These are phyloP conservation scores for Stylosanthes scabra DNA, from an alignment of 331 rosid species.

Conservation along the genomic window DNA sequence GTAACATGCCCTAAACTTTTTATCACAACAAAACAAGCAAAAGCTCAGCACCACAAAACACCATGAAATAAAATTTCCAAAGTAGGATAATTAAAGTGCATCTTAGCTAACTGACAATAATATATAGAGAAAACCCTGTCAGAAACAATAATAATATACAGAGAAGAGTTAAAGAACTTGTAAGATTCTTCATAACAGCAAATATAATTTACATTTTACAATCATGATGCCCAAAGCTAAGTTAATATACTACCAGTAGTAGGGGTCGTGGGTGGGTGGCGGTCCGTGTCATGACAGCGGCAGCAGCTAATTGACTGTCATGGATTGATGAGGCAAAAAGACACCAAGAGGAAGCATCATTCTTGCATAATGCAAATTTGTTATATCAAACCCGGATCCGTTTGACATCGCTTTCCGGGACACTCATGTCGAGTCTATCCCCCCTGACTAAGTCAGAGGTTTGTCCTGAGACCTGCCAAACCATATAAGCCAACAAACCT, in stretches of 20 bases:
- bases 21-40: constrained; percentile 8
- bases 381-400: constrained; percentile 54
- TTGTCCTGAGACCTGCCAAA: constrained; percentile 65
- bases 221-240: constrained; percentile 29
- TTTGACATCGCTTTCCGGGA: constrained; percentile 70
- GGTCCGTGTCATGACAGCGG: background rate
- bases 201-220: constrained; percentile 39
- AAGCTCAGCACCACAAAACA: constrained; percentile 14
- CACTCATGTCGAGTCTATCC: constrained; percentile 69
- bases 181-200: constrained; percentile 1
- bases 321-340: constrained; percentile 24
- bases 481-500: constrained; percentile 25
- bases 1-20: background rate
- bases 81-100: constrained; percentile 1
- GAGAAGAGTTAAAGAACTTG: constrained; percentile 16
- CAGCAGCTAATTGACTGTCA: constrained; percentile 26
- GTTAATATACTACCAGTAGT: constrained; percentile 21
- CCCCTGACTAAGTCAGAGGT: constrained; percentile 44
- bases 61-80: background rate
- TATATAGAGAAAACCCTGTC: constrained; percentile 7
- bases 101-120: background rate
- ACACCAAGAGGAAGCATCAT: constrained; percentile 21
- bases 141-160: background rate
- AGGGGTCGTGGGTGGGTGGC: background rate
- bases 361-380: constrained; percentile 7